These are phyloP conservation scores for Calocybe indica DNA, from an alignment of 768 basidiomycete genomes.

Conservation along the genomic window DNA sequence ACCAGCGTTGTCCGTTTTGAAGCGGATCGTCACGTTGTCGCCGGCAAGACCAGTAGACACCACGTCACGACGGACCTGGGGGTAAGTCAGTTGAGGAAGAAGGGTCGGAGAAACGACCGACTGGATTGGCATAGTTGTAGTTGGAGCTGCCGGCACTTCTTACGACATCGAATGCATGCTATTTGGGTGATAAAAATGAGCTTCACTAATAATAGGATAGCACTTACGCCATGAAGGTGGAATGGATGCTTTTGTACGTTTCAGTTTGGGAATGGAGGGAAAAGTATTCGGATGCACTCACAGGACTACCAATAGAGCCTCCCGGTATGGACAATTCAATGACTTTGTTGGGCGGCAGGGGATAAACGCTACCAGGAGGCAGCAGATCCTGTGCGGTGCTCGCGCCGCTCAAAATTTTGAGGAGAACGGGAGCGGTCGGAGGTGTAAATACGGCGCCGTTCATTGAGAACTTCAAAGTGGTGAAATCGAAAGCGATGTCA, in stretches of 20 bases:
- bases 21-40: constrained; percentile 47
- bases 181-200: not conserved
- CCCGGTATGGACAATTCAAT: constrained; percentile 44
- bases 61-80: constrained; percentile 26
- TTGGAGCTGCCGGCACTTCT: constrained; percentile 29
- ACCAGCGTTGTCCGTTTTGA: constrained; percentile 59
- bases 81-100: not conserved
- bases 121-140: constrained; percentile 46
- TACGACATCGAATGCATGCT: constrained; percentile 34
- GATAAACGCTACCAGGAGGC: constrained; percentile 35
- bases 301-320: constrained; percentile 26
- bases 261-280: not conserved
- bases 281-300: constrained; percentile 11
- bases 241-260: constrained; percentile 27
- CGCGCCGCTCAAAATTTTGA: constrained; percentile 36
- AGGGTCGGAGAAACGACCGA: constrained; percentile 13
- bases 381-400: constrained; percentile 27
- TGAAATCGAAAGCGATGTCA: constrained; percentile 19
- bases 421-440: constrained; percentile 35
- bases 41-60: constrained; percentile 21
- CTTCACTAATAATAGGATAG: not conserved
- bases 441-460: constrained; percentile 29
- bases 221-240: constrained; percentile 35
- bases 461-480: constrained; percentile 16
- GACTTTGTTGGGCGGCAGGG: constrained; percentile 33